These are phyloP conservation scores for Grosmannia penicillata DNA, from an alignment of 2,329 filamentous ascomycete species.

Conservation along the genomic window DNA sequence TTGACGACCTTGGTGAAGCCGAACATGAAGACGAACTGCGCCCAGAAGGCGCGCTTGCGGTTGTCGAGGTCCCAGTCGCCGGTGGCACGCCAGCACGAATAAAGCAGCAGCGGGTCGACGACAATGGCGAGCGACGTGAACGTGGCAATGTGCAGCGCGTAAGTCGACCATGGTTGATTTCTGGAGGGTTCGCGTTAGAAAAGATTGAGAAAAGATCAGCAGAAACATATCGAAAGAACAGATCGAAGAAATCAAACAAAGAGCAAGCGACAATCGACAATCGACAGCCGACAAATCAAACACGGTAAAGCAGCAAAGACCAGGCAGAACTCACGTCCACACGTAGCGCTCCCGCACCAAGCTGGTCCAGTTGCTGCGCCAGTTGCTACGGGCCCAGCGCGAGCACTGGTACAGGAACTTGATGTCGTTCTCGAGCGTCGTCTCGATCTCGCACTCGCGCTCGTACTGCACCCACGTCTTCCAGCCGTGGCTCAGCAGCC, in stretches of 20 bases:
- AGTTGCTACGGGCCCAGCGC: slow-evolving; percentile 93
- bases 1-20: slow-evolving; percentile 81
- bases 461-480: slow-evolving; percentile 95
- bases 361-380: slow-evolving; percentile 91
- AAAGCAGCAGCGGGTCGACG: slow-evolving; percentile 60
- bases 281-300: background rate
- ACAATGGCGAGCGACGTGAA: slow-evolving; percentile 77
- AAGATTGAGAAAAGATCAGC: background rate
- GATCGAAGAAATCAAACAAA: no score
- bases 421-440: slow-evolving; percentile 74
- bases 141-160: slow-evolving; percentile 83
- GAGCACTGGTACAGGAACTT: slow-evolving; percentile 91
- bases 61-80: slow-evolving; percentile 39
- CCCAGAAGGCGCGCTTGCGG: slow-evolving; percentile 41
- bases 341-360: slow-evolving; percentile 71
- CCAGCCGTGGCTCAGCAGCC: slow-evolving; percentile 85
- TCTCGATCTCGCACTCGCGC: slow-evolving; percentile 78
- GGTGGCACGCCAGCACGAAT: slow-evolving; percentile 54
- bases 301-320: background rate
- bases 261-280: no score
- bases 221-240: background rate
- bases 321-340: slow-evolving; percentile 81
- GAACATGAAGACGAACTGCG: slow-evolving; percentile 61
- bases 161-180: slow-evolving; percentile 85
- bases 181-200: slow-evolving; percentile 28